Evolutionary conservation across 352 stramenopile species (phyloP).

Genomic region (Pelagophyceae sp.): DNA sequence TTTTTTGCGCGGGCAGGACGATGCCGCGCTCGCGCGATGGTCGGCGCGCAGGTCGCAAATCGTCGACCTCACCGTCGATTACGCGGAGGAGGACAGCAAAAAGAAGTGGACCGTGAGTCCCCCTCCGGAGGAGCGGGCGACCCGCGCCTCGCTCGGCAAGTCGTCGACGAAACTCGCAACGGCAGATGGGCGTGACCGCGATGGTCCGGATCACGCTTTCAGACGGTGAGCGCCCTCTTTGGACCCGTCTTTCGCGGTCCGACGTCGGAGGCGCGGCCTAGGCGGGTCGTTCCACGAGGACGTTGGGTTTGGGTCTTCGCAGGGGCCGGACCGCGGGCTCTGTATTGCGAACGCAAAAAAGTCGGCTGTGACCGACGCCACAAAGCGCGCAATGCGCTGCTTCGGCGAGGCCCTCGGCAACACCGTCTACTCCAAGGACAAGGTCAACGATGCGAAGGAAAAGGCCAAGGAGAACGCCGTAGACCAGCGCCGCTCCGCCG

Average conservation of each 20-base stretch:
- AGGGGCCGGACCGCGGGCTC: neutral
- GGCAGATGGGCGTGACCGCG: neutral
- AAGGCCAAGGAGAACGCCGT: neutral
- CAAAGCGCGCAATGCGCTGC: conserved; percentile 1
- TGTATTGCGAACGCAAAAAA: neutral
- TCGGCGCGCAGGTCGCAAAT: too few species aligned
- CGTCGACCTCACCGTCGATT: neutral
- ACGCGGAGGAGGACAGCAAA: neutral
- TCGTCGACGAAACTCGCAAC: too few species aligned
- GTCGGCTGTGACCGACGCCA: conserved; percentile 8
- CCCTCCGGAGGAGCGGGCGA: too few species aligned
- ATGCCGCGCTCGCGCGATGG: too few species aligned
- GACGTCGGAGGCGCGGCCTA: neutral
- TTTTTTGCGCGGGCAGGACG: too few species aligned
- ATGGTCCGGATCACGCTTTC: neutral
- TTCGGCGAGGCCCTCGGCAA: conserved; percentile 10
- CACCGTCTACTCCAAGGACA: neutral
- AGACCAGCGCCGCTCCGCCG: too few species aligned
- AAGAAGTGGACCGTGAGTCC: too few species aligned
- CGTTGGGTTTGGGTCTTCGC: neutral
- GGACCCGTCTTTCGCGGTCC: too few species aligned
- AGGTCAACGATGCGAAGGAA: neutral
- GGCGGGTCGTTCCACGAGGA: conserved; percentile 12
- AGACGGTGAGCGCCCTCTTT: too few species aligned
- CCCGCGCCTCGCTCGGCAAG: too few species aligned